Conservation (phyloP, 192 early-diverging fungal genomes). For the Gaertneriomyces sp. region DNA sequence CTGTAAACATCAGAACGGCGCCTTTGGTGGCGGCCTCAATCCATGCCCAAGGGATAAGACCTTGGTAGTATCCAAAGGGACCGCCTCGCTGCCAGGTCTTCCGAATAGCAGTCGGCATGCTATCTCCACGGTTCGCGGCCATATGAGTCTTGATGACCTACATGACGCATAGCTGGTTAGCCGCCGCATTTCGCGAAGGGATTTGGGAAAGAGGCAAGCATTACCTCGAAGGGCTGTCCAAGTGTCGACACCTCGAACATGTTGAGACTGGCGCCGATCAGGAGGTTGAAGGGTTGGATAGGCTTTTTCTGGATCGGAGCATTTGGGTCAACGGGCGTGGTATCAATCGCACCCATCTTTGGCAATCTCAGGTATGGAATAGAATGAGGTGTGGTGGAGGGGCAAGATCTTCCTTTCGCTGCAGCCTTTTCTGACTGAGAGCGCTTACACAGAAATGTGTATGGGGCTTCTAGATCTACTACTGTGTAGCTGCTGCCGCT, state of each 20-base stretch:
- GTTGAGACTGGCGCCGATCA: slow-evolving; percentile 73
- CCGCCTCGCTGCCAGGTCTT: slow-evolving; percentile 81
- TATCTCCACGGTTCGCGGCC: slow-evolving; percentile 81
- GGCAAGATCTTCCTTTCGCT: background rate
- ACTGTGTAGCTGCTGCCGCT: no score
- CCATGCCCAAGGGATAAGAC: slow-evolving; percentile 78
- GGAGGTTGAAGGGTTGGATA: slow-evolving; percentile 76
- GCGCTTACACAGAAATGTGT: no score
- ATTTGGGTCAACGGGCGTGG: slow-evolving; percentile 15
- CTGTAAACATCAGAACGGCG: slow-evolving; percentile 71
- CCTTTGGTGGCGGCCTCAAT: slow-evolving; percentile 78
- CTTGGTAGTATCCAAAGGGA: slow-evolving; percentile 87
- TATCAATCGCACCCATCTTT: slow-evolving; percentile 17
- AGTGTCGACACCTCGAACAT: slow-evolving; percentile 87
- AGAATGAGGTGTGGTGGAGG: background rate
- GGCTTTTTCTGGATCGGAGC: slow-evolving; percentile 58
- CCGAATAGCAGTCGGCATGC: slow-evolving; percentile 63
- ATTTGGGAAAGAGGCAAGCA: background rate
- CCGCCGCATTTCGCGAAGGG: no score
- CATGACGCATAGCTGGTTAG: no score
- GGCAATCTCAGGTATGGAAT: background rate
- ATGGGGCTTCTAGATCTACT: no score
- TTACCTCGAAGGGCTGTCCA: slow-evolving; percentile 80
- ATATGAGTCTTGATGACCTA: slow-evolving; percentile 44
- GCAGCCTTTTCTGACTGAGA: no score